A percentile compares a stretch with the other conserved stretches of the same genome.
Conservation (phyloP, 257 asterid genomes). For the Leonotis leonurus region DNA sequence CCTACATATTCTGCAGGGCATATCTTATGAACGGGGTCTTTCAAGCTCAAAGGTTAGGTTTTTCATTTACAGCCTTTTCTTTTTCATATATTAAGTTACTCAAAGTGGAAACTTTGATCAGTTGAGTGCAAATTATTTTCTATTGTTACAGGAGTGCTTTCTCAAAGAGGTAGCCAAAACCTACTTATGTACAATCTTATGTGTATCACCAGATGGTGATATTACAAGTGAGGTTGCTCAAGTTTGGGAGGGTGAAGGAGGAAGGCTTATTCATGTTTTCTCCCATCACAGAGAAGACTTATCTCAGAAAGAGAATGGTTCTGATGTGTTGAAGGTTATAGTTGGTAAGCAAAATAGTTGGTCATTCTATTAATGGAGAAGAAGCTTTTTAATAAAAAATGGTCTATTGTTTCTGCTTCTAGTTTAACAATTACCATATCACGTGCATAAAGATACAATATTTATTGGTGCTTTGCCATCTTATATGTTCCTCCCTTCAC, state of each 20-base stretch:
- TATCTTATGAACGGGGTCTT: constrained; percentile 48
- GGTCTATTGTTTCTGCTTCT: background rate
- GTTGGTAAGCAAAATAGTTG: constrained; percentile 47
- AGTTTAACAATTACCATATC: background rate
- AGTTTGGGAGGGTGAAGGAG: constrained; percentile 42
- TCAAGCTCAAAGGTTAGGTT: constrained; percentile 54
- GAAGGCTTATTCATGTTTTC: constrained; percentile 44
- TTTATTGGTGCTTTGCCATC: constrained; percentile 13
- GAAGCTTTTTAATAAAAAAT: background rate
- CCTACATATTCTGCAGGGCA: constrained; percentile 47
- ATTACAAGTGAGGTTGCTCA: constrained; percentile 35
- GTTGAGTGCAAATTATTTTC: constrained; percentile 8
- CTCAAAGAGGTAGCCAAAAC: constrained; percentile 48
- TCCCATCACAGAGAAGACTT: constrained; percentile 36
- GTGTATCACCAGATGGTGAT: constrained; percentile 40
- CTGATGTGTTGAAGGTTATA: constrained; percentile 49
- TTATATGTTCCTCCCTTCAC: constrained; percentile 23
- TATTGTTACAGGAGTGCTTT: constrained; percentile 39
- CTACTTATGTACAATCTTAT: constrained; percentile 37
- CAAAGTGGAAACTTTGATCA: background rate
- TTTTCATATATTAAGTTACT: background rate
- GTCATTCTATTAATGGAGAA: constrained; percentile 6
- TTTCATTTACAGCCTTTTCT: constrained; percentile 10
- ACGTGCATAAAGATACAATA: background rate
- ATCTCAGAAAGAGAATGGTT: constrained; percentile 20